Base-by-base conservation (phyloP, 768 basidiomycete genomes). In the Tremella yokohamensis region DNA sequence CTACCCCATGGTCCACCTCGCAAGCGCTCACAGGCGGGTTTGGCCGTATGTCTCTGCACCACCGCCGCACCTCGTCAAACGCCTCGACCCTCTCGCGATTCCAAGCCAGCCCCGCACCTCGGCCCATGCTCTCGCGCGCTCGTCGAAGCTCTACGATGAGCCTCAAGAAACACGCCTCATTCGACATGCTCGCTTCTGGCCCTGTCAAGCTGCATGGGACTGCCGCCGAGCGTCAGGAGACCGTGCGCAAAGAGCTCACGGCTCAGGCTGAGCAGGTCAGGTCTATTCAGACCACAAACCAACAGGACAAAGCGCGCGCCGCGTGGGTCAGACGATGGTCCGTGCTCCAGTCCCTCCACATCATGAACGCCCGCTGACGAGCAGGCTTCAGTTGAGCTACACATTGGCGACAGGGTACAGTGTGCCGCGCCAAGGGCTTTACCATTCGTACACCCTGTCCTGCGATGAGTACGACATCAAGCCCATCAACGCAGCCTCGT, bases 401-500 rank as follows among this genome's bases (percentile, higher is more conserved):
- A 52, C 45, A 16, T 39, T 34, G 4, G 54, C 60, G 6, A 22
- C 52, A 2, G 60, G 61, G 4, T 44, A 49, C 37, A 92, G 92
- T 76, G 91, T 93, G 37, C 89, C 91, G 45, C 85, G 91, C 52
- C 91, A 94, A 73, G 91, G 90, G 6, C 84, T 96, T 51, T 96
- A 93, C 78, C 89, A 90, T 74, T 93, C 90, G 34, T 96, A 93
- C 79, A 83, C 87, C 61, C 82, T 89, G 54, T 85, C 92, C 56
- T 92, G 89, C 77, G 89, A 91, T 79, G 87, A 90, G 78, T 90
- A 92, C 79, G 87, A 88, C 52, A 88, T 92, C 60, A 89, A 88
- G 52, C 89, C 93, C 72, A 90, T 94, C 80, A 96, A 93, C 81
- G 90, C 91, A 38, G 92, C 92, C 65, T 91, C 91, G 1, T 82